Evolutionary conservation across 768 basidiomycete genomes (phyloP).

Genomic region (Harrya chromipes): DNA sequence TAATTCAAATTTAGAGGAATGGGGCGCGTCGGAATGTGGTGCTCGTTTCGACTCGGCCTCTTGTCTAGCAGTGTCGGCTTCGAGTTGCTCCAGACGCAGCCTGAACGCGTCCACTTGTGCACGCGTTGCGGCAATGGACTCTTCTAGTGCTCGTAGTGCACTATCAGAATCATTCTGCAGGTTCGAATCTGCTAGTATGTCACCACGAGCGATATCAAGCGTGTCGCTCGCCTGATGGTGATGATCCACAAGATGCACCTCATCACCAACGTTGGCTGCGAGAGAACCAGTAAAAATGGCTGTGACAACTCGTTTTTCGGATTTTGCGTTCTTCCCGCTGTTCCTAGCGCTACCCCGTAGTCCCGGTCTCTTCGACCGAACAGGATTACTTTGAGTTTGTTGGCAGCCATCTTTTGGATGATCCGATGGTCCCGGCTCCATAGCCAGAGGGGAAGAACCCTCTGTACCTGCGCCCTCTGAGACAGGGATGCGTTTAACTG

Average conservation of each 20-base stretch:
- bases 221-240: not conserved
- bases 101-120: slow-evolving; percentile 23
- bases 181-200: not conserved
- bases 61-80: slow-evolving; percentile 18
- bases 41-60: slow-evolving; percentile 7
- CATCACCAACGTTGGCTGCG: not conserved
- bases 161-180: slow-evolving; percentile 3
- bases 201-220: not conserved
- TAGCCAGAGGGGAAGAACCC: not conserved
- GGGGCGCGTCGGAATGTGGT: not conserved
- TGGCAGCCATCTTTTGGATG: not conserved
- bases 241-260: not conserved
- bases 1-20: not conserved
- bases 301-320: slow-evolving; percentile 25
- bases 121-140: slow-evolving; percentile 24
- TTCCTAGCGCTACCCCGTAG: slow-evolving; percentile 6
- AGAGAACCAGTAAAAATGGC: slow-evolving; percentile 28
- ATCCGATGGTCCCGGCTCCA: not conserved
- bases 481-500: slow-evolving; percentile 27
- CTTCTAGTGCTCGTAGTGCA: slow-evolving; percentile 18
- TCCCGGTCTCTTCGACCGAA: slow-evolving; percentile 1
- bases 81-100: slow-evolving; percentile 27
- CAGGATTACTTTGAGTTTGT: not conserved
- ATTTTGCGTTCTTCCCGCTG: slow-evolving; percentile 5
- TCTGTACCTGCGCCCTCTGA: not conserved